phyloP scores from a whole-genome alignment of 2,329 filamentous ascomycete species.

The Periconia digitata region DNA sequence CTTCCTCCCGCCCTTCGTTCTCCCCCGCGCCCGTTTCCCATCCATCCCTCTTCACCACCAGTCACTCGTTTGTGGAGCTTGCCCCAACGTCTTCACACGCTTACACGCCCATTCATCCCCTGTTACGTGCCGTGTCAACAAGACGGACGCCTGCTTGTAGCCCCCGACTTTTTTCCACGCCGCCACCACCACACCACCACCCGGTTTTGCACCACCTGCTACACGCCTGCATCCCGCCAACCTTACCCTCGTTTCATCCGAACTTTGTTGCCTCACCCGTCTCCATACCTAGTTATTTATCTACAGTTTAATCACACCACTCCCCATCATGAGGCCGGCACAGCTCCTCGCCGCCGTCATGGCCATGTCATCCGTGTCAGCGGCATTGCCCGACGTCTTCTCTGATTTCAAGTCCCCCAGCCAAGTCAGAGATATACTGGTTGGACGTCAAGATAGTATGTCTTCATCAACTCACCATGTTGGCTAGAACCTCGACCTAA shows the following conservation, averaged over 20 bases:
- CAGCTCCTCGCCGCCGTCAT: constrained; percentile 42
- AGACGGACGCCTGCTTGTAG: constrained; percentile 12
- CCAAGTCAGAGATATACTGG: constrained; percentile 30
- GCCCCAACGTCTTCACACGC: constrained; percentile 18
- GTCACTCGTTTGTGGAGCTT: constrained; percentile 40
- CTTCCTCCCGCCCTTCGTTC: constrained; percentile 10
- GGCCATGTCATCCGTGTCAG: constrained; percentile 40
- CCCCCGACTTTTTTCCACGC: constrained; percentile 16
- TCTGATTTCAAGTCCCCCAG: constrained; percentile 31
- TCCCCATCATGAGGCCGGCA: constrained; percentile 37
- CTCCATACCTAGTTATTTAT: constrained; percentile 5
- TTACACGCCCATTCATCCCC: constrained; percentile 12
- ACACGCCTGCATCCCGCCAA: constrained; percentile 11
- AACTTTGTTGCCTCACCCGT: constrained; percentile 2
- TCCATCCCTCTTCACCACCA: constrained; percentile 32
- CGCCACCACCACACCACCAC: constrained; percentile 2
- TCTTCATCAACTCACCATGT: constrained; percentile 8
- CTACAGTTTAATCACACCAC: not conserved
- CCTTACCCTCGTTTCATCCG: constrained; percentile 19
- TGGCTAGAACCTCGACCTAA: constrained; percentile 11
- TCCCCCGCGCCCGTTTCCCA: constrained; percentile 4
- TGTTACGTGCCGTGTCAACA: constrained; percentile 24
- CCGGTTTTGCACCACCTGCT: constrained; percentile 8
- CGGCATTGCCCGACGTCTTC: constrained; percentile 37
- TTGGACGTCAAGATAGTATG: constrained; percentile 36